Conservation (phyloP, 768 basidiomycete species). For the Termitomyces sp. region DNA sequence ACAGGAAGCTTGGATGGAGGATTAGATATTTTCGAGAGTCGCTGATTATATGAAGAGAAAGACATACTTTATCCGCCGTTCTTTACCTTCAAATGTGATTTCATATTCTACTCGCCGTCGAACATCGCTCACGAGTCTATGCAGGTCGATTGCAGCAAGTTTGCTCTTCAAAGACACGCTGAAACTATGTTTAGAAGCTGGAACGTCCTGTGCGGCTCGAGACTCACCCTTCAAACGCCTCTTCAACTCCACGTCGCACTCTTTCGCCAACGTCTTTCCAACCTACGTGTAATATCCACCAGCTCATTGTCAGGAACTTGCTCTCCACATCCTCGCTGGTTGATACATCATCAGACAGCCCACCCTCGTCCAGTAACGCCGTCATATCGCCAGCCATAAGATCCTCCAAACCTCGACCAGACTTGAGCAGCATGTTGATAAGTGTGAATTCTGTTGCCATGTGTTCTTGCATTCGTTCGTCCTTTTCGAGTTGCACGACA, state of each 20-base stretch:
- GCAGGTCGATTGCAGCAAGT: conserved; percentile 64
- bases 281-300: conserved; percentile 91
- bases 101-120: conserved; percentile 73
- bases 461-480: conserved; percentile 46
- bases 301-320: conserved; percentile 79
- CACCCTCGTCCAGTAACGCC: conserved; percentile 18
- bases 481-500: conserved; percentile 52
- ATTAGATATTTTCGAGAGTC: not conserved
- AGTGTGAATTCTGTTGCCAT: conserved; percentile 35
- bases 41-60: conserved; percentile 1
- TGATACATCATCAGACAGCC: conserved; percentile 18
- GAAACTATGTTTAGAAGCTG: not conserved
- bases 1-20: conserved; percentile 47
- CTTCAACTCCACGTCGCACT: conserved; percentile 70
- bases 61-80: conserved; percentile 50
- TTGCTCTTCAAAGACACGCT: conserved; percentile 84
- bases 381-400: conserved; percentile 17
- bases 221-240: conserved; percentile 78
- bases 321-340: conserved; percentile 66
- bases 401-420: conserved; percentile 18
- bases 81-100: conserved; percentile 52
- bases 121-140: conserved; percentile 64
- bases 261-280: conserved; percentile 81
- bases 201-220: not conserved
- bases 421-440: conserved; percentile 28